phyloP scores from a whole-genome alignment of 2,329 filamentous ascomycete genomes.

The Corinectria fuckeliana region DNA sequence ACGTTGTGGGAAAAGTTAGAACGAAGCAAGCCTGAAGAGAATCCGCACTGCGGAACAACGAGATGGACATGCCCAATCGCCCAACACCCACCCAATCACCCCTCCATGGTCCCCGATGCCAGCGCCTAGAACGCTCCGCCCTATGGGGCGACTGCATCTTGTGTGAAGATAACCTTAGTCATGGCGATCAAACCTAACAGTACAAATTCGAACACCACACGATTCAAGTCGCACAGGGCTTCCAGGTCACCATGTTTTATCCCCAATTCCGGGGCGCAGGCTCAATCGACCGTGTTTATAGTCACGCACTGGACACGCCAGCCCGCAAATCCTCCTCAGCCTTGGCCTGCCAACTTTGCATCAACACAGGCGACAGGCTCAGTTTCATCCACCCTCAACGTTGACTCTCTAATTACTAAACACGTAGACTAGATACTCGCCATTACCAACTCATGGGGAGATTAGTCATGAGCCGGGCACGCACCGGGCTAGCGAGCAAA shows the following conservation, averaged over 20 bases:
- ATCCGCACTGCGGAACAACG: conserved; percentile 29
- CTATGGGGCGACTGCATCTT: conserved; percentile 12
- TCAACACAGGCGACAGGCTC: neutral
- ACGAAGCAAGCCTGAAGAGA: neutral
- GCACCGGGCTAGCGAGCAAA: conserved; percentile 12
- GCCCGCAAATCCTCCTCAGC: neutral
- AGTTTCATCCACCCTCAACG: neutral
- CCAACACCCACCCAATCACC: too few species aligned
- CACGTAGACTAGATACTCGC: neutral
- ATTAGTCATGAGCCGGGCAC: conserved; percentile 12
- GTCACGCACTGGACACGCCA: neutral
- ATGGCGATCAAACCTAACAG: neutral
- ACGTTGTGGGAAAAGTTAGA: neutral
- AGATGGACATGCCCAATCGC: conserved; percentile 7
- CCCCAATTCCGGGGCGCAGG: neutral
- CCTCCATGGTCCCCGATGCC: neutral
- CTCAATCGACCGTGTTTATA: neutral
- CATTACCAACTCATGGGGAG: conserved; percentile 1
- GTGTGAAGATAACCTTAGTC: neutral
- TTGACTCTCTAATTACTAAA: neutral
- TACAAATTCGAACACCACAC: neutral
- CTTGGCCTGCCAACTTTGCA: neutral
- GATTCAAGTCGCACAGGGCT: neutral
- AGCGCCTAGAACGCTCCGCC: conserved; percentile 5
- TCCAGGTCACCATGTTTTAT: neutral